phyloP scores from a whole-genome alignment of 2,329 filamentous ascomycete genomes.

The Aspergillus tamarii region DNA sequence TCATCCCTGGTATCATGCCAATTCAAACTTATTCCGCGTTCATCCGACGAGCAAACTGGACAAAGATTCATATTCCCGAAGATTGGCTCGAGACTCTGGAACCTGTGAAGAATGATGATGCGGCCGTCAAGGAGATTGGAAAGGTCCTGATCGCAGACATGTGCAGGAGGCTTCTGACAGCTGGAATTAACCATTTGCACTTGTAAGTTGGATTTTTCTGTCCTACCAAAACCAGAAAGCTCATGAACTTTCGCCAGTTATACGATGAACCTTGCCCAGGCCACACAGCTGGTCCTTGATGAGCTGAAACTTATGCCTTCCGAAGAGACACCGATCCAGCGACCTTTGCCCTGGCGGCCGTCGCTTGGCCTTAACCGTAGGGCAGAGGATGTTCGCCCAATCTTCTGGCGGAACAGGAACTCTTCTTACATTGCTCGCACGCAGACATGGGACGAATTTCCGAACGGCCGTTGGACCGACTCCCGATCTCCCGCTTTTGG shows the following conservation, averaged over 20 bases:
- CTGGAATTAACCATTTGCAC: conserved; percentile 85
- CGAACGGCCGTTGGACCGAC: conserved; percentile 98
- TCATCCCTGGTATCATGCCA: conserved; percentile 86
- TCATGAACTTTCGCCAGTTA: conserved; percentile 56
- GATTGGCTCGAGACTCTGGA: conserved; percentile 82
- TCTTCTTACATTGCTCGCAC: conserved; percentile 94
- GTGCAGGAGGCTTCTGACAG: conserved; percentile 81
- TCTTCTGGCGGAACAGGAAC: conserved; percentile 98
- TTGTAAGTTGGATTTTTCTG: conserved; percentile 59
- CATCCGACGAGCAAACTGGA: conserved; percentile 85
- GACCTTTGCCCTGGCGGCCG: conserved; percentile 93
- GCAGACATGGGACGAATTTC: conserved; percentile 98
- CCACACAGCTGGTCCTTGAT: conserved; percentile 90
- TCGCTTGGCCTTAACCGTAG: conserved; percentile 86
- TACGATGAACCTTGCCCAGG: conserved; percentile 97
- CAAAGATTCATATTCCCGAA: conserved; percentile 79
- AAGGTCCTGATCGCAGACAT: conserved; percentile 85
- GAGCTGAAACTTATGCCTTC: conserved; percentile 83
- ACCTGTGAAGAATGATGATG: conserved; percentile 95
- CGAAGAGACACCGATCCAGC: conserved; percentile 75
- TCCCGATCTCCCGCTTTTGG: conserved; percentile 95
- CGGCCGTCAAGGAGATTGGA: conserved; percentile 85
- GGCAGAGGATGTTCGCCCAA: conserved; percentile 93
- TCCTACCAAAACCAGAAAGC: neutral
- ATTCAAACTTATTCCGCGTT: conserved; percentile 96